These are phyloP conservation scores for Pichia sp. DNA, from an alignment of 1,139 yeast species.

Conservation along the genomic window DNA sequence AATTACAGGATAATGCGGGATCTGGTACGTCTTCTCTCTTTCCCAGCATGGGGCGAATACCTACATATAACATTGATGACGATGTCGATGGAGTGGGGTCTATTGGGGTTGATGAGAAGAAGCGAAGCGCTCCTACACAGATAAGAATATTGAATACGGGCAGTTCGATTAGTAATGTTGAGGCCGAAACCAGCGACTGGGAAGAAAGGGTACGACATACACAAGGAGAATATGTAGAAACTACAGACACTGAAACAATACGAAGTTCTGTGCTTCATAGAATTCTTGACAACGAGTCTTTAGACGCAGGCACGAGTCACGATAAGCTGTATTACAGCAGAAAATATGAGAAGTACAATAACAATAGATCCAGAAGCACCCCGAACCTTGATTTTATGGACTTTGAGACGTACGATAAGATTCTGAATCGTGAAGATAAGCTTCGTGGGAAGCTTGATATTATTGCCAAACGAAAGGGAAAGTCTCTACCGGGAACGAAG, in stretches of 20 bases:
- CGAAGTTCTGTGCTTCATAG: constrained; percentile 16
- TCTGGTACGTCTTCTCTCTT: no score
- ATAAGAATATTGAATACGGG: no score
- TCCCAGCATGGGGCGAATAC: no score
- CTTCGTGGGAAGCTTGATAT: constrained; percentile 28
- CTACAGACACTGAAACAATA: constrained; percentile 8
- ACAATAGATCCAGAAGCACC: background rate
- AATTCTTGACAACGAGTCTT: constrained; percentile 17
- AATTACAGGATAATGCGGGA: no score
- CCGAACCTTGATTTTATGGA: constrained; percentile 23
- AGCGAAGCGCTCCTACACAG: no score
- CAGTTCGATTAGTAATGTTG: no score
- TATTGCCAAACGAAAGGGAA: constrained; percentile 21
- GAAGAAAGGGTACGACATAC: background rate
- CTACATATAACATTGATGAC: no score
- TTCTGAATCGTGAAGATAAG: constrained; percentile 30
- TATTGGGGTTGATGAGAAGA: no score
- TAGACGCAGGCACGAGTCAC: constrained; percentile 11
- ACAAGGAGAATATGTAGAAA: background rate
- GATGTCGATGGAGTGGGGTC: no score
- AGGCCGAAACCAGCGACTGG: background rate
- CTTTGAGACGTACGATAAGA: constrained; percentile 32
- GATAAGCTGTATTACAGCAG: constrained; percentile 24
- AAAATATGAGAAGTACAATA: constrained; percentile 19
- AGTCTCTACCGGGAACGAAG: background rate